Percentiles rank a stretch among this genome's conserved stretches.
Evolutionary conservation across 805 yeast genomes (phyloP).

Genomic region (Sugiyamaella smithiae): DNA sequence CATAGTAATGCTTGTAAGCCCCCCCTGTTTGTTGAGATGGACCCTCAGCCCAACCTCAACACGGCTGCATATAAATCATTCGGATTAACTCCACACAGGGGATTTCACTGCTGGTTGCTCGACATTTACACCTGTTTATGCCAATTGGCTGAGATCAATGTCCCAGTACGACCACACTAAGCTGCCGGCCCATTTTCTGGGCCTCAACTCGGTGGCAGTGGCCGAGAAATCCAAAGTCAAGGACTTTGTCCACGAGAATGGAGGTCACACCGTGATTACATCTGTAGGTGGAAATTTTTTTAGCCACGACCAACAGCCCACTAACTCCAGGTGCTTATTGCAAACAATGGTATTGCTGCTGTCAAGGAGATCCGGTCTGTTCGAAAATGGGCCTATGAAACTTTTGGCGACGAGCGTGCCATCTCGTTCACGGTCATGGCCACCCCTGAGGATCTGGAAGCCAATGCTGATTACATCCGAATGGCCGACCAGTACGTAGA

Average conservation of each 20-base stretch:
- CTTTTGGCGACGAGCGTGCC: slow-evolving; percentile 94
- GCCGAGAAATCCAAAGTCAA: slow-evolving; percentile 73
- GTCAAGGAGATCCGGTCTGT: slow-evolving; percentile 97
- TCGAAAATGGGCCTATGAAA: slow-evolving; percentile 98
- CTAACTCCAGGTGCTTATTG: slow-evolving; percentile 61
- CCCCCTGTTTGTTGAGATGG: slow-evolving; percentile 5
- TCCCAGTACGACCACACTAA: slow-evolving; percentile 26
- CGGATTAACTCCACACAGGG: slow-evolving; percentile 3
- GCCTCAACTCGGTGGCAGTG: slow-evolving; percentile 69
- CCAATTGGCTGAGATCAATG: not conserved
- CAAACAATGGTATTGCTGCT: slow-evolving; percentile 99
- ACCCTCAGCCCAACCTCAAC: slow-evolving; percentile 6
- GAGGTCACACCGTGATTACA: slow-evolving; percentile 93
- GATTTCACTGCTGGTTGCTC: too few species aligned
- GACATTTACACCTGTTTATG: not conserved
- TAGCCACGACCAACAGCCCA: too few species aligned
- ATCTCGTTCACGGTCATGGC: slow-evolving; percentile 98
- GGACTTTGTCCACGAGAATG: slow-evolving; percentile 78
- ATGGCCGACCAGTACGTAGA: slow-evolving; percentile 99
- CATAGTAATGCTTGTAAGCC: not conserved
- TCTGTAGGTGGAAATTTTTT: slow-evolving; percentile 36
- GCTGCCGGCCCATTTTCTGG: slow-evolving; percentile 74
- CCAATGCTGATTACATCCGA: slow-evolving; percentile 95
- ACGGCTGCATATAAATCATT: slow-evolving; percentile 3
- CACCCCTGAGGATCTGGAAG: slow-evolving; percentile 97